Evolutionary conservation across 1,284 basidiomycete species (phyloP).

Genomic region (Serendipita sp.): DNA sequence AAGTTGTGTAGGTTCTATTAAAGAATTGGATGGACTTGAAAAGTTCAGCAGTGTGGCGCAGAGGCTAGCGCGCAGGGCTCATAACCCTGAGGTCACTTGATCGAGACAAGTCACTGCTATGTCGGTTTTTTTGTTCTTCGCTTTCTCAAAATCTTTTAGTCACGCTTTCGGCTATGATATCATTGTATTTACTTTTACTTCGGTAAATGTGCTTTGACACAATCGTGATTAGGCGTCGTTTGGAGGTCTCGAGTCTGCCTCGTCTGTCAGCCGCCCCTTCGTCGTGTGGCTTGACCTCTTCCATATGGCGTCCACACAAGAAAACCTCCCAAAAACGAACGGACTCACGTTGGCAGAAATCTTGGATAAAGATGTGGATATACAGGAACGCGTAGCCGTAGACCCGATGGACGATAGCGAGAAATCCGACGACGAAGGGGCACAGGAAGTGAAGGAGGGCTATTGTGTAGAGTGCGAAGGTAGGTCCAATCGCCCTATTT

Average conservation of each 20-base stretch:
- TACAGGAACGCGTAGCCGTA: neutral
- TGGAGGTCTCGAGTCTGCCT: neutral
- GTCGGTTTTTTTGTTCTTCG: neutral
- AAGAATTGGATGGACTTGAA: neutral
- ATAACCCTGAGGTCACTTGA: conserved; percentile 8
- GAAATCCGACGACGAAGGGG: conserved; percentile 32
- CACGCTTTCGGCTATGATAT: neutral
- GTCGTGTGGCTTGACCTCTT: neutral
- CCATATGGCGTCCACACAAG: neutral
- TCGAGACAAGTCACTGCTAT: conserved; percentile 8
- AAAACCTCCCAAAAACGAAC: neutral
- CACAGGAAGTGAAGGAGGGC: conserved; percentile 39
- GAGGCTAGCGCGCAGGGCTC: conserved; percentile 7
- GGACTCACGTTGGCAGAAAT: conserved; percentile 12
- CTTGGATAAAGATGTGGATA: conserved; percentile 8
- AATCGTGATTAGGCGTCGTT: neutral
- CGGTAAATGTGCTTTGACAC: neutral
- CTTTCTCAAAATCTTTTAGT: neutral
- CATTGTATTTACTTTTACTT: neutral
- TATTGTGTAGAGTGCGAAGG: conserved; percentile 75
- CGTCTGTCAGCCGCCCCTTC: neutral
- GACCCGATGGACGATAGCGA: conserved; percentile 3
- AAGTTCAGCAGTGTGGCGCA: conserved; percentile 5
- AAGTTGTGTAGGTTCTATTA: neutral
- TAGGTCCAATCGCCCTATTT: conserved; percentile 21